These are phyloP conservation scores for Baeospora myosura DNA, from an alignment of 1,284 basidiomycete genomes.

Conservation along the genomic window DNA sequence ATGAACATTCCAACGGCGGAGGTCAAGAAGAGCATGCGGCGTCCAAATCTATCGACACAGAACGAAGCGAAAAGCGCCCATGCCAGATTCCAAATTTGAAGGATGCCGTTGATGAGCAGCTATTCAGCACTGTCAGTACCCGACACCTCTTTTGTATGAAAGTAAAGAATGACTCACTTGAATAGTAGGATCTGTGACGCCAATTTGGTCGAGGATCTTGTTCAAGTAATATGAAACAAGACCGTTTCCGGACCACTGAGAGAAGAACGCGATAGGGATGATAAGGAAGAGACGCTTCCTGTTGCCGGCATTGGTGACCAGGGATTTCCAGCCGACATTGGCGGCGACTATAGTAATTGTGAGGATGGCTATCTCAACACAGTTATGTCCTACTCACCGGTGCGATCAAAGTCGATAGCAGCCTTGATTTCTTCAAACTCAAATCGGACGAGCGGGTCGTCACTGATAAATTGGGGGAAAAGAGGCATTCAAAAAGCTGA, in stretches of 20 bases:
- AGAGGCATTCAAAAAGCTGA: slow-evolving; percentile 2
- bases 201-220: slow-evolving; percentile 63
- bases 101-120: slow-evolving; percentile 63
- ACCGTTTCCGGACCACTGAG: slow-evolving; percentile 69
- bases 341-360: slow-evolving; percentile 25
- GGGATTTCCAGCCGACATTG: slow-evolving; percentile 53
- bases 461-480: slow-evolving; percentile 20
- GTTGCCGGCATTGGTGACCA: slow-evolving; percentile 56
- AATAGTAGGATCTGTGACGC: slow-evolving; percentile 51
- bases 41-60: slow-evolving; percentile 51
- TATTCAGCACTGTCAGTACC: slow-evolving; percentile 13
- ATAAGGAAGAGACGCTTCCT: slow-evolving; percentile 62
- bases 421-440: slow-evolving; percentile 74
- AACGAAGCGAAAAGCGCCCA: slow-evolving; percentile 54
- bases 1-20: slow-evolving; percentile 60
- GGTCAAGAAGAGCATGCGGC: slow-evolving; percentile 57
- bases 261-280: slow-evolving; percentile 62
- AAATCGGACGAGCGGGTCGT: slow-evolving; percentile 65
- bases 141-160: not conserved
- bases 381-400: slow-evolving; percentile 16
- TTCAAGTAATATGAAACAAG: slow-evolving; percentile 71
- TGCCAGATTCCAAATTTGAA: slow-evolving; percentile 67
- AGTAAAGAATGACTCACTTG: slow-evolving; percentile 28
- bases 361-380: not conserved
- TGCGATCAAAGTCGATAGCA: slow-evolving; percentile 57